phyloP scores from a whole-genome alignment of 495 filamentous ascomycete species.

The Penicillium cinerascens region DNA sequence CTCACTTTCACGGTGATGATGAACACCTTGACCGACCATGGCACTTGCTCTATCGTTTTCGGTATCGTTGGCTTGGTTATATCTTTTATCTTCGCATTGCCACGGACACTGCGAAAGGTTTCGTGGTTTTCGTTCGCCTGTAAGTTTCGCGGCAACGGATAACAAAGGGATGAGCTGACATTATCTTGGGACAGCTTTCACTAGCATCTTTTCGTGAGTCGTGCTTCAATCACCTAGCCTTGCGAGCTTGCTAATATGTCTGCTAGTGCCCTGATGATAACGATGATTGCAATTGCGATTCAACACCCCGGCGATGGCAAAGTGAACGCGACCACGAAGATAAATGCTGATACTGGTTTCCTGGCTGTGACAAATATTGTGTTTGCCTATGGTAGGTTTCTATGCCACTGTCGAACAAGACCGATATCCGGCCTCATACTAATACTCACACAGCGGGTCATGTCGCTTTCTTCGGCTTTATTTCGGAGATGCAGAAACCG shows the following conservation, averaged over 20 bases:
- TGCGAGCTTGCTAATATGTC: slow-evolving; percentile 38
- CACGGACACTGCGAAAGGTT: slow-evolving; percentile 54
- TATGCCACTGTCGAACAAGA: background rate
- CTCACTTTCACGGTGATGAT: slow-evolving; percentile 70
- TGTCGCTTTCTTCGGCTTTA: slow-evolving; percentile 66
- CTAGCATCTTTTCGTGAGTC: background rate
- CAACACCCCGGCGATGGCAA: background rate
- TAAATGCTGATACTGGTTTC: slow-evolving; percentile 1
- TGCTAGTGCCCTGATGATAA: slow-evolving; percentile 53
- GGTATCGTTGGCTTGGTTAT: slow-evolving; percentile 56
- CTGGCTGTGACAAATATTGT: slow-evolving; percentile 28
- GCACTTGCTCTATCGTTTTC: slow-evolving; percentile 61
- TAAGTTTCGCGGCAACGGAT: background rate
- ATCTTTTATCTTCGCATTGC: slow-evolving; percentile 57
- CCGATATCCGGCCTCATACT: background rate
- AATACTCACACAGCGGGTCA: slow-evolving; percentile 43
- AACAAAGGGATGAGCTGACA: background rate
- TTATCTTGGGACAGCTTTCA: background rate
- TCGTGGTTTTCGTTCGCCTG: slow-evolving; percentile 51
- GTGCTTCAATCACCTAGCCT: slow-evolving; percentile 38
- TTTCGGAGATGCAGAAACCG: slow-evolving; percentile 64
- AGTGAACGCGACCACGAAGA: background rate
- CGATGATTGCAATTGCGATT: slow-evolving; percentile 58
- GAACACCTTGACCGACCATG: slow-evolving; percentile 58
- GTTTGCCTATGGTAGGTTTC: slow-evolving; percentile 21